Evolutionary conservation across 768 basidiomycete species (phyloP).

Genomic region (Kwoniella pini): DNA sequence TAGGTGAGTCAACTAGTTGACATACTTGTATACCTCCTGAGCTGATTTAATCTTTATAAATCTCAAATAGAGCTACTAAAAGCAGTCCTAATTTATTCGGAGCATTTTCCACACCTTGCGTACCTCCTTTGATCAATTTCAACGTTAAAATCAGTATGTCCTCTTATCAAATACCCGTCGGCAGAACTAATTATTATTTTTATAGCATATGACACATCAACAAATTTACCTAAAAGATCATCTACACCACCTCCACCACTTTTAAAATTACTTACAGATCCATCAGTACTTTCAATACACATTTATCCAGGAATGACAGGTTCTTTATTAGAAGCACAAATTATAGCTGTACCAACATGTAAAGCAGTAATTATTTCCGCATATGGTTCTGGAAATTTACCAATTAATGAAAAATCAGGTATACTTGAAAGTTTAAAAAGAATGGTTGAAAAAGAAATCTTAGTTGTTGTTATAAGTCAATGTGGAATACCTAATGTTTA

Average conservation of each 20-base stretch:
- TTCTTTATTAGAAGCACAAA: constrained; percentile 38
- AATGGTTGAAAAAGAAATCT: constrained; percentile 41
- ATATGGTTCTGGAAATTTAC: constrained; percentile 45
- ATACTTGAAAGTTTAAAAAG: constrained; percentile 30
- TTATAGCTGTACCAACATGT: constrained; percentile 40
- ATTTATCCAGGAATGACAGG: constrained; percentile 49
- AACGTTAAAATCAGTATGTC: constrained; percentile 50
- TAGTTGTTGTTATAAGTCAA: constrained; percentile 48
- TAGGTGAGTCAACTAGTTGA: constrained; percentile 23
- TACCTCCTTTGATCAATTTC: constrained; percentile 41
- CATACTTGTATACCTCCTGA: not conserved
- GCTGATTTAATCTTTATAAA: not conserved
- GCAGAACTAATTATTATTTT: not conserved
- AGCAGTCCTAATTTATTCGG: constrained; percentile 41
- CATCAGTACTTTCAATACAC: constrained; percentile 37
- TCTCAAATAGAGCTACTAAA: constrained; percentile 35
- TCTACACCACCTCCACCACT: constrained; percentile 35
- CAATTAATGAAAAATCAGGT: constrained; percentile 35
- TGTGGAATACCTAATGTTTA: constrained; percentile 48
- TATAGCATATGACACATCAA: constrained; percentile 16
- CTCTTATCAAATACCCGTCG: too few species aligned
- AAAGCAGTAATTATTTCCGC: constrained; percentile 43
- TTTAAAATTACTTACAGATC: constrained; percentile 26
- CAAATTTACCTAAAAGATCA: constrained; percentile 25
- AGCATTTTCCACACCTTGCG: constrained; percentile 43